These are phyloP conservation scores for Xylaria sp. DNA, from an alignment of 2,329 filamentous ascomycete genomes.

Conservation along the genomic window DNA sequence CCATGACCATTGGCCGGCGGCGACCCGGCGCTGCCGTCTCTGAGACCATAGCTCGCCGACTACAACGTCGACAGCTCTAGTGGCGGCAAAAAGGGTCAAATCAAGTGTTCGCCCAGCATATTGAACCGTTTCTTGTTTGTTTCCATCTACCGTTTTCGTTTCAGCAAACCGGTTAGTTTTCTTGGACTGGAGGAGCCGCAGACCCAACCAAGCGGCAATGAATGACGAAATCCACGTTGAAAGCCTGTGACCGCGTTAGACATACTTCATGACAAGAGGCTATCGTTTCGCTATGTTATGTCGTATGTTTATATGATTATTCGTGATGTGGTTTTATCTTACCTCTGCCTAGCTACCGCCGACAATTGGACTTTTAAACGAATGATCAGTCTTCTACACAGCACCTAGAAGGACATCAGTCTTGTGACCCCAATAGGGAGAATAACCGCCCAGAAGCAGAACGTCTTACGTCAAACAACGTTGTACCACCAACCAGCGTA, in stretches of 20 bases:
- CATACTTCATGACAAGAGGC: constrained; percentile 2
- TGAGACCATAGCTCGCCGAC: constrained; percentile 69
- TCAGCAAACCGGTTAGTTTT: constrained; percentile 52
- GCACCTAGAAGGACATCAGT: constrained; percentile 29
- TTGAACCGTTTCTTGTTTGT: constrained; percentile 32
- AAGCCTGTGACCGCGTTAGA: constrained; percentile 49
- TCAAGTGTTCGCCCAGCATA: constrained; percentile 77
- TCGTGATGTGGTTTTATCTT: constrained; percentile 24
- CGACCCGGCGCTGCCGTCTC: constrained; percentile 51
- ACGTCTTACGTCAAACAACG: constrained; percentile 61
- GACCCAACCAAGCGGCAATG: constrained; percentile 61
- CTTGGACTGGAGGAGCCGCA: constrained; percentile 63
- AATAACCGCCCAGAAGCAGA: neutral
- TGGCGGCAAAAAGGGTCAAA: constrained; percentile 77
- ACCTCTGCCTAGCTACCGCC: constrained; percentile 42
- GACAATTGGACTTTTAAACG: constrained; percentile 34
- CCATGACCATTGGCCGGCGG: constrained; percentile 52
- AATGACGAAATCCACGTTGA: constrained; percentile 64
- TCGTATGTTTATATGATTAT: too few species aligned
- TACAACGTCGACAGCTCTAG: constrained; percentile 74
- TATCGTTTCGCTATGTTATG: too few species aligned
- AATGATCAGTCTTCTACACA: constrained; percentile 36
- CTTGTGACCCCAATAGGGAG: neutral
- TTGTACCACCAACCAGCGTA: constrained; percentile 63
- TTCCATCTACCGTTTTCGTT: constrained; percentile 41